These are phyloP conservation scores for Clonostachys rhizophaga DNA, from an alignment of 2,329 filamentous ascomycete species.

Conservation along the genomic window DNA sequence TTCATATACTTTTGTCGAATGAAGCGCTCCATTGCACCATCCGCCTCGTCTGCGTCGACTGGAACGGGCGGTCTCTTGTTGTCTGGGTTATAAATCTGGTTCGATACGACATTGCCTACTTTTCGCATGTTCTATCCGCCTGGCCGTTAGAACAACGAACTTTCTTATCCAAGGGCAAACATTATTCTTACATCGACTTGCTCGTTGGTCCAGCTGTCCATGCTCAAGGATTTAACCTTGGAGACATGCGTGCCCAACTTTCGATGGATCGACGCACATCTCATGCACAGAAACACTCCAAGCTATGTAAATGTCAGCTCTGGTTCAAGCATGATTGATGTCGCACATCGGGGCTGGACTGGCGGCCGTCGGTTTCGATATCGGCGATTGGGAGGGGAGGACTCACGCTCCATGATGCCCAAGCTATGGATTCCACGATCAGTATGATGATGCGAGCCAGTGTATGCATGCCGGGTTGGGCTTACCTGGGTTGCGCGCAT, in stretches of 20 bases:
- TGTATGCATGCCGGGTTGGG: slow-evolving; percentile 4
- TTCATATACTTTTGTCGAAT: slow-evolving; percentile 92
- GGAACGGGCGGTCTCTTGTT: slow-evolving; percentile 80
- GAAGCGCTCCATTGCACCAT: slow-evolving; percentile 91
- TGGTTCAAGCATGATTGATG: too few species aligned
- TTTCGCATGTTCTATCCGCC: slow-evolving; percentile 79
- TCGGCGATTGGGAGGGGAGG: background rate
- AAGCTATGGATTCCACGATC: slow-evolving; percentile 48
- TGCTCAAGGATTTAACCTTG: slow-evolving; percentile 97
- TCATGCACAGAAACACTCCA: slow-evolving; percentile 96
- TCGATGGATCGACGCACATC: slow-evolving; percentile 90
- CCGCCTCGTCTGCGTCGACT: slow-evolving; percentile 85
- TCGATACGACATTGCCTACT: slow-evolving; percentile 80
- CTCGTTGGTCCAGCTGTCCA: slow-evolving; percentile 95
- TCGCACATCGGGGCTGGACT: background rate
- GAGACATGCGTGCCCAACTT: slow-evolving; percentile 97
- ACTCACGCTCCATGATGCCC: slow-evolving; percentile 81
- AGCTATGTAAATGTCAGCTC: slow-evolving; percentile 47
- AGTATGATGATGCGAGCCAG: too few species aligned
- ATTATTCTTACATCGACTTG: slow-evolving; percentile 75
- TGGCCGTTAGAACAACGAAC: slow-evolving; percentile 1
- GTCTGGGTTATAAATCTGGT: slow-evolving; percentile 84
- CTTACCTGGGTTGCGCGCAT: slow-evolving; percentile 85
- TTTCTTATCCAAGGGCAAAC: background rate
- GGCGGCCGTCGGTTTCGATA: background rate